phyloP scores from a whole-genome alignment of 2,329 filamentous ascomycete genomes.

The Colletotrichum tropicicola region DNA sequence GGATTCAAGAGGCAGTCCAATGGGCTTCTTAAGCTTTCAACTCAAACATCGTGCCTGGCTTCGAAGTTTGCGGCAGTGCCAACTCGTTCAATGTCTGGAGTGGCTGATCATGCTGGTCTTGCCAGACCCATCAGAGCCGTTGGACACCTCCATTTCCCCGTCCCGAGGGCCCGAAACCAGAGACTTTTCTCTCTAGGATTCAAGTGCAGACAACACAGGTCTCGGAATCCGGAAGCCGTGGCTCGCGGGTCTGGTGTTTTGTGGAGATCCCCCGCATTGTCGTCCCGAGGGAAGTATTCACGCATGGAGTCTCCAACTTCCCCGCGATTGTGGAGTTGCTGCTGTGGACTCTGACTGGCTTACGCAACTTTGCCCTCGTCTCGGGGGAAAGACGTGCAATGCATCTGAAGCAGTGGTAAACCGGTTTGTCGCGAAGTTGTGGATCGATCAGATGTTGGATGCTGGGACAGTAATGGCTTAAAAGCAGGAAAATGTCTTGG shows the following conservation, averaged over 20 bases:
- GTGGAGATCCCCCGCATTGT: constrained; percentile 24
- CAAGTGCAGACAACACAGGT: background rate
- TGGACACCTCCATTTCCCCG: too few relatives aligned
- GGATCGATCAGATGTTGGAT: background rate
- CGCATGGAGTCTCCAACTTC: background rate
- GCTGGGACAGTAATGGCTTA: background rate
- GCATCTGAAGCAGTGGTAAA: background rate
- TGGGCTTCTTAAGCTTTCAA: too few relatives aligned
- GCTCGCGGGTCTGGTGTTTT: too few relatives aligned
- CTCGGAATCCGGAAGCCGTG: too few relatives aligned
- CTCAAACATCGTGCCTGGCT: too few relatives aligned
- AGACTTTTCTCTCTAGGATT: too few relatives aligned
- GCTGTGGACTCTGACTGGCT: background rate
- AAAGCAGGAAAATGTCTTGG: background rate
- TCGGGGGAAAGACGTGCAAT: constrained; percentile 1
- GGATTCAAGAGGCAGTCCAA: too few relatives aligned
- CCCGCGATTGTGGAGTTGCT: constrained; percentile 19
- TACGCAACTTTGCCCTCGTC: background rate
- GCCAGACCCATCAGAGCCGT: too few relatives aligned
- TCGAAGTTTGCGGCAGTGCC: too few relatives aligned
- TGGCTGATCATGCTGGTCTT: too few relatives aligned
- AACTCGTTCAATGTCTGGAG: too few relatives aligned
- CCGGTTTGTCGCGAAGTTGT: background rate
- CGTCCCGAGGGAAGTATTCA: constrained; percentile 18
- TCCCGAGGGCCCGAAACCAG: too few relatives aligned